Conservation (phyloP, 805 yeast genomes). For the Lipomyces chichibuensis region DNA sequence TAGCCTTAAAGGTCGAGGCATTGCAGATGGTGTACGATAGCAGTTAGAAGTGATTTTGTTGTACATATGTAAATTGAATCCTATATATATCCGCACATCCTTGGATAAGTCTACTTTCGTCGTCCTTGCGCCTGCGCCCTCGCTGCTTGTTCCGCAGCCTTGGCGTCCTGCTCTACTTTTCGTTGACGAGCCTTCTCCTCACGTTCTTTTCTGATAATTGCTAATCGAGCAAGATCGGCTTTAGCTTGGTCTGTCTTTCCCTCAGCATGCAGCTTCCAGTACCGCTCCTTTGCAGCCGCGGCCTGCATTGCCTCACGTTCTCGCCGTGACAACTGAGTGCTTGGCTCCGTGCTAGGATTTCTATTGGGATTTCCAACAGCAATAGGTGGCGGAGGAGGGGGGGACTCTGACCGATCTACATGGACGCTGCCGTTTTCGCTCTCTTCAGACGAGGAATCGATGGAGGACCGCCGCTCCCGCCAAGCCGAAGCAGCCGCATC, state of each 20-base stretch:
- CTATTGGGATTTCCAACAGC: slow-evolving; percentile 31
- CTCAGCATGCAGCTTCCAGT: slow-evolving; percentile 36
- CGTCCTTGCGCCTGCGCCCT: slow-evolving; percentile 11
- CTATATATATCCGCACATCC: not conserved
- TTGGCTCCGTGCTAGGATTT: not conserved
- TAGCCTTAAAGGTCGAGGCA: not conserved
- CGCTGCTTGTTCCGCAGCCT: slow-evolving; percentile 28
- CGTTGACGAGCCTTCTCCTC: slow-evolving; percentile 33
- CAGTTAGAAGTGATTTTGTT: slow-evolving; percentile 4
- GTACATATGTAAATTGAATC: slow-evolving; percentile 8
- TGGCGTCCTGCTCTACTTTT: slow-evolving; percentile 32
- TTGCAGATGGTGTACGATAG: not conserved
- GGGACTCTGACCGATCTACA: slow-evolving; percentile 14
- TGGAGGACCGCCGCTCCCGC: slow-evolving; percentile 12
- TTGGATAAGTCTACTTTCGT: not conserved
- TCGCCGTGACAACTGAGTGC: slow-evolving; percentile 26
- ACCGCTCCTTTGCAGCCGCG: slow-evolving; percentile 33
- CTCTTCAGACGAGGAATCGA: not conserved
- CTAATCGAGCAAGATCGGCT: slow-evolving; percentile 60
- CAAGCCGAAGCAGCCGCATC: not conserved
- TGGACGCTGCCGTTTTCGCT: slow-evolving; percentile 8
- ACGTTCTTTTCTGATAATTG: slow-evolving; percentile 46
- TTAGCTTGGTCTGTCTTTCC: slow-evolving; percentile 57
- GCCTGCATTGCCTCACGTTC: slow-evolving; percentile 36
- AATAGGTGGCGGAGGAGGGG: slow-evolving; percentile 33